Evolutionary conservation across 768 basidiomycete genomes (phyloP).

Genomic region (Leucocoprinus leucothites): DNA sequence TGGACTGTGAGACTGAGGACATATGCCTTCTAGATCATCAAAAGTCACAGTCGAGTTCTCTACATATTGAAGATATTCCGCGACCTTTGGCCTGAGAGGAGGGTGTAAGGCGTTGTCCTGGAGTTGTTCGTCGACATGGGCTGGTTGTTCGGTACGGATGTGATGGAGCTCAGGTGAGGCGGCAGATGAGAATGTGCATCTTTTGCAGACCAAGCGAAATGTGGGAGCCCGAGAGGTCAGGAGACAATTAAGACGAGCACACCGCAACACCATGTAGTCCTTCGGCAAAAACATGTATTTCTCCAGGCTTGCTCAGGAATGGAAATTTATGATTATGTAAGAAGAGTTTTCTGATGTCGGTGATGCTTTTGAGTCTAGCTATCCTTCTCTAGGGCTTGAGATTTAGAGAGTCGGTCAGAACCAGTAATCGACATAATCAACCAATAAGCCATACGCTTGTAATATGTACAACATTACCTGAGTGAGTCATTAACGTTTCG

Average conservation of each 20-base stretch:
- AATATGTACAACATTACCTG: too few species aligned
- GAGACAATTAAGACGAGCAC: constrained; percentile 1
- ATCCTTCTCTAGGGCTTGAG: too few species aligned
- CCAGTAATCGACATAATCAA: too few species aligned
- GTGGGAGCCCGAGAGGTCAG: background rate
- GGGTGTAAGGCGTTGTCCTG: constrained; percentile 20
- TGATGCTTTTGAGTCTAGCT: too few species aligned
- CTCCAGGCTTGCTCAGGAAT: background rate
- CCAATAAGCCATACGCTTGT: too few species aligned
- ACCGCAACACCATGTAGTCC: constrained; percentile 1
- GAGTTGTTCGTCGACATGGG: background rate
- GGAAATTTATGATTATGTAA: background rate
- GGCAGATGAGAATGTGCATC: background rate
- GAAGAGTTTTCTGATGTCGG: too few species aligned
- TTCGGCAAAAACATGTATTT: background rate
- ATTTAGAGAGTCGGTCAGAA: too few species aligned
- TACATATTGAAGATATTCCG: constrained; percentile 55
- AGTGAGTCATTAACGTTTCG: too few species aligned
- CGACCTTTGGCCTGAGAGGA: constrained; percentile 44
- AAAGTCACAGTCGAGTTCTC: constrained; percentile 48
- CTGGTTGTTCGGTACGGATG: background rate
- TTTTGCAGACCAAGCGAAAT: background rate
- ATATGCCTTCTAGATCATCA: constrained; percentile 59
- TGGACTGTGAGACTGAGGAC: constrained; percentile 31
- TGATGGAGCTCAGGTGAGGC: background rate